phyloP scores from a whole-genome alignment of 345 rosid species.

The Corymbia maculata region DNA sequence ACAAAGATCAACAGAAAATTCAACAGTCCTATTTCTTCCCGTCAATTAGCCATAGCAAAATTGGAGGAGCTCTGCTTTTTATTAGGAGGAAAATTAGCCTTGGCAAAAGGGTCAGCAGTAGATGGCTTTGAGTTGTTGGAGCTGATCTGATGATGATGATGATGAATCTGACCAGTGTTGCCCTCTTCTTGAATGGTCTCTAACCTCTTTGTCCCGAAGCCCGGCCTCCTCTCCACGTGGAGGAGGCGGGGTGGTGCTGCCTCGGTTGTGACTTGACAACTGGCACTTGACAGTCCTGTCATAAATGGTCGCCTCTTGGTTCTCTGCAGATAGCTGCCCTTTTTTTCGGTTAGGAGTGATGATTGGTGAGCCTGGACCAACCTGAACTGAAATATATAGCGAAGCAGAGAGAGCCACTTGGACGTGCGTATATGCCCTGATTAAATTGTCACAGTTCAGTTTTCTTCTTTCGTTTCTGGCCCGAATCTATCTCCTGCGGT shows the following conservation, averaged over 20 bases:
- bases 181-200: conserved; percentile 9
- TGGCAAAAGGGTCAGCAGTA: not conserved
- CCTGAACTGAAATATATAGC: not conserved
- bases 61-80: not conserved
- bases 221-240: not conserved
- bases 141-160: not conserved
- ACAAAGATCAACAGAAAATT: not conserved
- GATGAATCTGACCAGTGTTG: not conserved
- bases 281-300: not conserved
- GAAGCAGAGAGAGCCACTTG: not conserved
- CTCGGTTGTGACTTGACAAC: not conserved
- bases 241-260: conserved; percentile 3
- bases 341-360: not conserved
- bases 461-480: not conserved
- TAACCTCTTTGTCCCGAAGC: not conserved
- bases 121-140: not conserved
- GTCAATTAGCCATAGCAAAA: not conserved
- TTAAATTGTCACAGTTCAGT: not conserved
- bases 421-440: not conserved
- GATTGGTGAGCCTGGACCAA: not conserved
- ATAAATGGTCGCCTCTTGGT: not conserved
- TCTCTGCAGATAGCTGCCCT: not conserved
- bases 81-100: not conserved
- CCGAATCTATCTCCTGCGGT: not conserved
- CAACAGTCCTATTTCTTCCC: not conserved